Base-by-base conservation (phyloP, 805 yeast species). In the Saccharomycopsis sp. region DNA sequence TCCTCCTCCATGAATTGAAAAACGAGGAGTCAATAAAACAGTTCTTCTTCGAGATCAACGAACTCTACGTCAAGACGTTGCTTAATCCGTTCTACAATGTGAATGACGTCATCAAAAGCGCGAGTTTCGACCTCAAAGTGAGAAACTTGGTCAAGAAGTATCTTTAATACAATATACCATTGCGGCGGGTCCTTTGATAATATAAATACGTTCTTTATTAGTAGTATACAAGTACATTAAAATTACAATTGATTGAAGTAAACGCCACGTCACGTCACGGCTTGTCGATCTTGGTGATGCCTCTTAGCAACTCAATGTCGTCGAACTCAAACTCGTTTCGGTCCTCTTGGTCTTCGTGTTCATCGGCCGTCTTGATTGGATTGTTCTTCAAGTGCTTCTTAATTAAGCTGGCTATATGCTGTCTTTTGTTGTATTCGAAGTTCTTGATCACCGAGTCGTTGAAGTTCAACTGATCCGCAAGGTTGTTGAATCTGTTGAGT, bases 71-170 rank as follows among this genome's bases (percentile, higher is more conserved):
- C 22, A 93, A 92, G 73, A 83, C 91, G 8, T 69, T 89, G 53
- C 75, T 93, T 75, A 88, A 86, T 64, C 98, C 99, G 0, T 94
- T 94, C 68, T 93, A 92, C 69, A 76, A 80, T 53, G 79, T 83
- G 47, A 87, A 89, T 66, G 87, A 85, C 62, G 85, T 90, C 1
- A 88, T 94, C 23, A 76, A 79, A 35, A 84, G 88, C 52, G 82
- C 86, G 0, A 82, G 78, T 17, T 93, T 93, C 69, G 97, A 93
- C 72, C 70, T 82, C 58, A 82, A 84, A 65, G 86, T 93, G 47
- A 81, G 87, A 67, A 70, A 78, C 29, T 70, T 87, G 60, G 96
- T 96, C 3, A 83, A 83, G 66, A 89, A 88, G 72, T 88, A 91
- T 69, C 73, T 38, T 7, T 44, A 44, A 12, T 5, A 44, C 8